Evolutionary conservation across 257 asterid species (phyloP).

Genomic region (Dorcoceras hygrometricum): DNA sequence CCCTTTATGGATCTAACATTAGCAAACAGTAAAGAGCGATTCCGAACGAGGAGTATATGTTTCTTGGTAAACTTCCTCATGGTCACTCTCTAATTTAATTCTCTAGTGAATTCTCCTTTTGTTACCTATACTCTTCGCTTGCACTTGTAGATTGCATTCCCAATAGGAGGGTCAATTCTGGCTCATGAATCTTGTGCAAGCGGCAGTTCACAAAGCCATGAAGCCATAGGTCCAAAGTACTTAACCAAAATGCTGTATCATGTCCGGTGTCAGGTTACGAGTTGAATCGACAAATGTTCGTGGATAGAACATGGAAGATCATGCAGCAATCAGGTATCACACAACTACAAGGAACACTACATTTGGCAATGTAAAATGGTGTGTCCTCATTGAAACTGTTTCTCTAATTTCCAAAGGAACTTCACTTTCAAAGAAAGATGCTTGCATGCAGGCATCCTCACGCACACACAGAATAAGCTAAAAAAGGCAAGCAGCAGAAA

Average conservation of each 20-base stretch:
- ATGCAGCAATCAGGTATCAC: not conserved
- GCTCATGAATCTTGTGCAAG: no score
- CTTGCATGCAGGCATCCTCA: not conserved
- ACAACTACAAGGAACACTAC: not conserved
- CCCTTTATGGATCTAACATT: not conserved
- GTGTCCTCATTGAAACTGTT: not conserved
- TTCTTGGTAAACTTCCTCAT: not conserved
- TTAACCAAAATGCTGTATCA: no score
- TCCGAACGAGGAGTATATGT: not conserved
- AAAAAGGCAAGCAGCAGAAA: slow-evolving; percentile 1
- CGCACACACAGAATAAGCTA: not conserved
- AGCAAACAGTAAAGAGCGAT: not conserved
- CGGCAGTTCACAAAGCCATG: no score
- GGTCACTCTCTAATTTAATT: not conserved
- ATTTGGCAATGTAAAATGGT: not conserved
- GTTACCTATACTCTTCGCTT: not conserved
- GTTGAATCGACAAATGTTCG: not conserved
- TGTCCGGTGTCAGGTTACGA: no score
- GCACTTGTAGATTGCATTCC: not conserved
- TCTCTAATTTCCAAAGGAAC: not conserved
- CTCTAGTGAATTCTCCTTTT: not conserved
- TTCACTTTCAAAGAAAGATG: not conserved
- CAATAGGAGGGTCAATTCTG: no score
- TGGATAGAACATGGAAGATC: not conserved
- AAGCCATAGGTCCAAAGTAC: not conserved